Conservation (phyloP, 139 green algal genomes). For the Micractinium conductrix region DNA sequence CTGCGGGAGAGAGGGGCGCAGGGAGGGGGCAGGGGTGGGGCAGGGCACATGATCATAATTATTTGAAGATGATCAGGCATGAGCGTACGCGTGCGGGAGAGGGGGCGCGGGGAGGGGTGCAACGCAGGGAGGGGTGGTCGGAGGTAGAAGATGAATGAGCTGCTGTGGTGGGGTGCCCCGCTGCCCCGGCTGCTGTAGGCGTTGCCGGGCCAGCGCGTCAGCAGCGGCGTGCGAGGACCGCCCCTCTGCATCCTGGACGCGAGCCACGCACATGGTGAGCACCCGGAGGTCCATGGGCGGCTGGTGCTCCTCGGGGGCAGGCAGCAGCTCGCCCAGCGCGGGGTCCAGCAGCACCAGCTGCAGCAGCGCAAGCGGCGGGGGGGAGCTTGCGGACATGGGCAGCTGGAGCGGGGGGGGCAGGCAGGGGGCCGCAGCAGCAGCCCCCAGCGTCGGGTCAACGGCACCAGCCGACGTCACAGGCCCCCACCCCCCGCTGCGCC, state of each 20-base stretch:
- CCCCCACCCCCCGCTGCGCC: too few relatives aligned
- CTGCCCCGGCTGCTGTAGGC: not conserved
- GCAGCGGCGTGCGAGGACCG: too few relatives aligned
- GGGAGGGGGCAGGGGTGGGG: not conserved
- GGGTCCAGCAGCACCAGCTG: conserved; percentile 12
- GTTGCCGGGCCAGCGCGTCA: too few relatives aligned
- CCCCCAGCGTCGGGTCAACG: too few relatives aligned
- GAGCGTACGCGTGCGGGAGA: too few relatives aligned
- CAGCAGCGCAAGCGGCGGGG: not conserved
- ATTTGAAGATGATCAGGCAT: too few relatives aligned
- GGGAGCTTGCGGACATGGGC: too few relatives aligned
- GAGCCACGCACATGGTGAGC: conserved; percentile 2
- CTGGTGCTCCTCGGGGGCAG: conserved; percentile 4
- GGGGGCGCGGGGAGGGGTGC: not conserved
- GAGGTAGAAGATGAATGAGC: not conserved
- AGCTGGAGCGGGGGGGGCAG: not conserved
- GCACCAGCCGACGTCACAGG: too few relatives aligned
- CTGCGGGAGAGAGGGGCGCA: not conserved
- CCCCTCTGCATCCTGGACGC: too few relatives aligned
- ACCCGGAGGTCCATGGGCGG: conserved; percentile 34
- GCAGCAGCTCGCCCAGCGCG: not conserved
- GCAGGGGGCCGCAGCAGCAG: too few relatives aligned
- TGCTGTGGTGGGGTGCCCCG: not conserved
- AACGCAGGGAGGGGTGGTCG: not conserved
- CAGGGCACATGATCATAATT: too few relatives aligned